Evolutionary conservation across 345 rosid species (phyloP).

Genomic region (Moricandia arvensis): DNA sequence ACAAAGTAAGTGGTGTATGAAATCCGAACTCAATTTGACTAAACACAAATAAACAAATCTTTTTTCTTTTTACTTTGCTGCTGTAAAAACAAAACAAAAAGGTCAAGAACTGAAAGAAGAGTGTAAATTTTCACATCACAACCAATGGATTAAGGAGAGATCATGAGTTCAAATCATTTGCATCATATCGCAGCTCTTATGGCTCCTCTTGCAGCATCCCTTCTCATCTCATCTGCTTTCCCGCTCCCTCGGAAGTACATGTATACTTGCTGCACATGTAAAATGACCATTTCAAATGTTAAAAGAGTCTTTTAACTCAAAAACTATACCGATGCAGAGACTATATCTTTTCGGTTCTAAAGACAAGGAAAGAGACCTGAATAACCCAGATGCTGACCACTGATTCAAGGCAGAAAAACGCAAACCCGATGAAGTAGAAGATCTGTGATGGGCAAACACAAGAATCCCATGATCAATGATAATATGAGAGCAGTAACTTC

Average conservation of each 20-base stretch:
- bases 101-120: not conserved
- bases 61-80: not conserved
- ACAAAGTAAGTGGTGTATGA: not conserved
- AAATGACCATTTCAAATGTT: conserved; percentile 5
- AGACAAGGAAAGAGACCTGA: conserved; percentile 51
- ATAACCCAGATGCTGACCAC: conserved; percentile 87
- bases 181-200: conserved; percentile 69
- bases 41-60: conserved; percentile 5
- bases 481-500: not conserved
- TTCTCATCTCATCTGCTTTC: conserved; percentile 60
- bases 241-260: conserved; percentile 87
- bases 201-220: conserved; percentile 54
- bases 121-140: conserved; percentile 14
- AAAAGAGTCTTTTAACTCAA: not conserved
- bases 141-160: conserved; percentile 15
- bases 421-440: conserved; percentile 86
- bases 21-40: not conserved
- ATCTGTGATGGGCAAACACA: conserved; percentile 47
- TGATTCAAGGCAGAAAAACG: conserved; percentile 65
- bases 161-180: not conserved
- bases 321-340: conserved; percentile 3
- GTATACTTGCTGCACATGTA: conserved; percentile 61
- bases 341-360: not conserved
- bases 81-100: not conserved
- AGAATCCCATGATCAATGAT: not conserved